phyloP scores from a whole-genome alignment of 2,329 filamentous ascomycete species.

The Colletotrichum sansevieriae region DNA sequence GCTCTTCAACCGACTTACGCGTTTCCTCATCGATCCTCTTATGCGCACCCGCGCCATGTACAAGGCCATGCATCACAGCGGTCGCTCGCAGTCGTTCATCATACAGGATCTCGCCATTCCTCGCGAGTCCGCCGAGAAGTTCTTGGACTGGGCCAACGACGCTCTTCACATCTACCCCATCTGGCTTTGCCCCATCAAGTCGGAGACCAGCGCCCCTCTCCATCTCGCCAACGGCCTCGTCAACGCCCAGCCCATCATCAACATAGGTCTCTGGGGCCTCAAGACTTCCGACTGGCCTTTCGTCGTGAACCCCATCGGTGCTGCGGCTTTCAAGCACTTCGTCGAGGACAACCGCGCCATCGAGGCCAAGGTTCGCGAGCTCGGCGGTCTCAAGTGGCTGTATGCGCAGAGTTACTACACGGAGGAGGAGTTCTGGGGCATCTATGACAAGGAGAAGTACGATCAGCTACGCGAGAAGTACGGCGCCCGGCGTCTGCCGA shows the following conservation, averaged over 20 bases:
- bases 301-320: background rate
- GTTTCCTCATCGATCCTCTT: constrained; percentile 70
- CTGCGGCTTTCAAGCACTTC: constrained; percentile 49
- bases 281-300: constrained; percentile 24
- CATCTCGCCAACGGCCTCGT: constrained; percentile 44
- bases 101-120: constrained; percentile 75
- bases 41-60: constrained; percentile 74
- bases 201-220: background rate
- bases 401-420: constrained; percentile 78
- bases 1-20: constrained; percentile 67
- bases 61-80: constrained; percentile 70
- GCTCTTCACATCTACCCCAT: constrained; percentile 47
- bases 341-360: constrained; percentile 69
- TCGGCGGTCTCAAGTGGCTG: constrained; percentile 76
- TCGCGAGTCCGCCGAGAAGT: constrained; percentile 55
- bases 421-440: constrained; percentile 75
- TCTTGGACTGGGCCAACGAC: constrained; percentile 48
- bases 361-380: constrained; percentile 69
- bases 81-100: constrained; percentile 67
- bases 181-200: constrained; percentile 47
- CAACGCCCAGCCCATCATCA: constrained; percentile 6
- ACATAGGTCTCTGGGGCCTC: constrained; percentile 27
- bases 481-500: constrained; percentile 68
- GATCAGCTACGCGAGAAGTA: constrained; percentile 71
- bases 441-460: constrained; percentile 71